Conservation (phyloP, 768 basidiomycete species). For the Tulasnella sp. region DNA sequence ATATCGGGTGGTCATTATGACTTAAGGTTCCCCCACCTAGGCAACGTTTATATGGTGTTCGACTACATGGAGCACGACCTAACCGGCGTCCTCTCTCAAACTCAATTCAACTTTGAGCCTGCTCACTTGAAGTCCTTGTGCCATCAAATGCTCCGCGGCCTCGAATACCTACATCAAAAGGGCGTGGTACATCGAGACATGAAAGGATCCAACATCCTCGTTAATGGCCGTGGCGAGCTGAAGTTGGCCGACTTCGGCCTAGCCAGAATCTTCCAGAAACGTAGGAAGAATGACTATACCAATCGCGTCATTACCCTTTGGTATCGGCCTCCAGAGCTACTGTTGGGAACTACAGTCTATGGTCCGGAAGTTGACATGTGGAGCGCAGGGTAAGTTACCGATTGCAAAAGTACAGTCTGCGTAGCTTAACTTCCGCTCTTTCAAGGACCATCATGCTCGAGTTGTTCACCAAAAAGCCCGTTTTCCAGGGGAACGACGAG, state of each 20-base stretch:
- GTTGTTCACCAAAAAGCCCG: constrained; percentile 85
- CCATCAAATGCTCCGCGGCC: constrained; percentile 88
- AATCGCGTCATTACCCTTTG: constrained; percentile 98
- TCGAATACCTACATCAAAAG: constrained; percentile 92
- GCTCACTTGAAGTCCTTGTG: constrained; percentile 94
- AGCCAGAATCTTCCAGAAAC: constrained; percentile 91
- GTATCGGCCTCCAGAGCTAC: constrained; percentile 93
- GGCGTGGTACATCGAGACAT: constrained; percentile 97
- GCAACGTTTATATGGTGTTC: constrained; percentile 97
- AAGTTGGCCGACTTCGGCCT: constrained; percentile 97
- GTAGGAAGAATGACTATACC: constrained; percentile 88
- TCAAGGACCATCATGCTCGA: constrained; percentile 96
- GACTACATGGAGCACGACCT: constrained; percentile 99
- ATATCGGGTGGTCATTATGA: background rate
- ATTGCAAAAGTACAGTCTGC: background rate
- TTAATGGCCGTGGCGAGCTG: constrained; percentile 84
- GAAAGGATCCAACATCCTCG: constrained; percentile 96
- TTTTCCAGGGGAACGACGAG: constrained; percentile 98
- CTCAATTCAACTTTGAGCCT: constrained; percentile 71
- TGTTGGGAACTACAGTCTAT: constrained; percentile 93
- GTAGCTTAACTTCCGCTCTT: constrained; percentile 8
- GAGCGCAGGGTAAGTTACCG: constrained; percentile 78
- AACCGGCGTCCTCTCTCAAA: constrained; percentile 88
- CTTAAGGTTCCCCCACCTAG: constrained; percentile 36
- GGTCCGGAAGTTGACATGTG: constrained; percentile 99